These are phyloP conservation scores for Neofusicoccum kwambonambiense DNA, from an alignment of 2,329 filamentous ascomycete genomes.

Conservation along the genomic window DNA sequence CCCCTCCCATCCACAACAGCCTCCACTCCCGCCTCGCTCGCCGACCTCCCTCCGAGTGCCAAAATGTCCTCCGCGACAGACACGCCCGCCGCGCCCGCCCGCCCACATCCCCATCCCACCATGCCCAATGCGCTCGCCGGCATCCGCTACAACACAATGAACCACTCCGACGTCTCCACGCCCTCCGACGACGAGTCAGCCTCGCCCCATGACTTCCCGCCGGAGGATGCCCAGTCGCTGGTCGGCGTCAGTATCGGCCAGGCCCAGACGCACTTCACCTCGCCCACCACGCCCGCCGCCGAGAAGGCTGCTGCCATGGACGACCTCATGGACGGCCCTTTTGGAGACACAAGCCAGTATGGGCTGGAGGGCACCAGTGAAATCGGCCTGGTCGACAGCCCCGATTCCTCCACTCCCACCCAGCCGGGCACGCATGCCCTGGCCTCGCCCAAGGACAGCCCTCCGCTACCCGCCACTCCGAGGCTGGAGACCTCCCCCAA, in stretches of 20 bases:
- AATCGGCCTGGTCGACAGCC: neutral
- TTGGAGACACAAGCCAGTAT: slow-evolving; percentile 40
- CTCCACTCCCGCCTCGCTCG: too few species aligned
- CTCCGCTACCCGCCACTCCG: slow-evolving; percentile 7
- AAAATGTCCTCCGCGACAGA: too few species aligned
- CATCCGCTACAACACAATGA: slow-evolving; percentile 41
- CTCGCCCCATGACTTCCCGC: slow-evolving; percentile 29
- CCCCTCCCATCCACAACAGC: neutral
- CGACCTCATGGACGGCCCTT: slow-evolving; percentile 46
- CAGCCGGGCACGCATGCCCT: slow-evolving; percentile 2
- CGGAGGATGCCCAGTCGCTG: slow-evolving; percentile 45
- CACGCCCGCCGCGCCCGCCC: too few species aligned
- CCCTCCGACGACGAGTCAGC: slow-evolving; percentile 45
- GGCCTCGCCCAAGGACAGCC: slow-evolving; percentile 20
- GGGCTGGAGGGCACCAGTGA: slow-evolving; percentile 26
- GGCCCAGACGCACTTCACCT: slow-evolving; percentile 56
- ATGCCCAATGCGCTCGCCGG: slow-evolving; percentile 39
- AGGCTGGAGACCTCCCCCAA: slow-evolving; percentile 15
- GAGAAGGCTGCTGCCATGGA: slow-evolving; percentile 60
- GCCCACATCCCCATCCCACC: neutral
- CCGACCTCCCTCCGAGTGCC: too few species aligned
- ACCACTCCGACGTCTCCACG: slow-evolving; percentile 38
- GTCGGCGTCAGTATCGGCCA: slow-evolving; percentile 61
- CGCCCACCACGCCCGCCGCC: slow-evolving; percentile 56
- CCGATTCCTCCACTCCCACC: neutral